A percentile compares a stretch with the other conserved stretches of the same genome.
Evolutionary conservation across 179 eudicot genomes (phyloP).

Genomic region (Pouteria campechiana): DNA sequence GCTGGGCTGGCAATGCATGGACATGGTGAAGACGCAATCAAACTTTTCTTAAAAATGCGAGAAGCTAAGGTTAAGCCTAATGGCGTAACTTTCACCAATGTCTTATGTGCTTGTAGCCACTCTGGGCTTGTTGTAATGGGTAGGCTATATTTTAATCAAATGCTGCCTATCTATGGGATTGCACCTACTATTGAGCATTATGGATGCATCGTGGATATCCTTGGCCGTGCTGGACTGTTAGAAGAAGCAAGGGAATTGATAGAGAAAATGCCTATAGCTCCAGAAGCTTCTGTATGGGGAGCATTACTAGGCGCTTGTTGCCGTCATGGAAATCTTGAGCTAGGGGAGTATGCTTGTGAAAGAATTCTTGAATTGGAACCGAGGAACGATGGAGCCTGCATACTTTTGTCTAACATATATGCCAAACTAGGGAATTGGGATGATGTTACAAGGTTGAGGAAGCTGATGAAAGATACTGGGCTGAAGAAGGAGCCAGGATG

Average conservation of each 20-base stretch:
- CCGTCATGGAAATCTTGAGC: constrained; percentile 17
- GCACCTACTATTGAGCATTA: constrained; percentile 22
- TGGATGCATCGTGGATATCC: constrained; percentile 29
- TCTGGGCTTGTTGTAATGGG: constrained; percentile 33
- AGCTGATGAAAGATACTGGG: constrained; percentile 28
- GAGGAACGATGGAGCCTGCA: constrained; percentile 28
- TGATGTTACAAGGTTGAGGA: constrained; percentile 24
- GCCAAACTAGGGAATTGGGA: constrained; percentile 34
- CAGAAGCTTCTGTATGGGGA: constrained; percentile 27
- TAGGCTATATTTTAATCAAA: constrained; percentile 12
- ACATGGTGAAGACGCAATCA: constrained; percentile 22
- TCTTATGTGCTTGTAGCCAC: constrained; percentile 35
- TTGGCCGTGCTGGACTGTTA: constrained; percentile 31
- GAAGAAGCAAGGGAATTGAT: constrained; percentile 27
- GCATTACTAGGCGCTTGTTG: constrained; percentile 30
- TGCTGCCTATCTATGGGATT: constrained; percentile 15
- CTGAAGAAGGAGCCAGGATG: constrained; percentile 35
- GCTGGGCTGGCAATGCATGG: constrained; percentile 43
- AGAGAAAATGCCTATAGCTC: constrained; percentile 24
- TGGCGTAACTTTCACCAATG: constrained; percentile 25
- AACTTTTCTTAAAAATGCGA: constrained; percentile 22
- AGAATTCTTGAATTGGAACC: constrained; percentile 24
- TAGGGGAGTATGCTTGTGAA: constrained; percentile 19
- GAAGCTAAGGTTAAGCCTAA: constrained; percentile 18
- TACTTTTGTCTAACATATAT: constrained; percentile 25